Conservation (phyloP, 164 flowering plant species). For the Nymphaea thermarum region DNA sequence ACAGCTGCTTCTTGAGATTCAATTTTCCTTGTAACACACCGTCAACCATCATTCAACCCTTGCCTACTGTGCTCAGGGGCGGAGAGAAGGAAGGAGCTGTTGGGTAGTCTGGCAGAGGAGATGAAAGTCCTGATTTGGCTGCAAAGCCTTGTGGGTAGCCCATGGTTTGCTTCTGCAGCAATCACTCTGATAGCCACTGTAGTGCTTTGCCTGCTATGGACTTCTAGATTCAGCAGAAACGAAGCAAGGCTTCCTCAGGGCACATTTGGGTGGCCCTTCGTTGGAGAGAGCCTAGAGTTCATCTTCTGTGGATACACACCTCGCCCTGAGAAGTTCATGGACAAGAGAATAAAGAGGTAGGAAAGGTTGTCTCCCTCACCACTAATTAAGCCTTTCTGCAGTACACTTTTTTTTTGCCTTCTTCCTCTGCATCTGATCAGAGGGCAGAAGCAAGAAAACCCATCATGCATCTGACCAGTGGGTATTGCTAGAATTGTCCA, state of each 20-base stretch:
- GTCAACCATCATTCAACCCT: too few species aligned
- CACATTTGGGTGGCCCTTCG: constrained; percentile 69
- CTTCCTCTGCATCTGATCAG: neutral
- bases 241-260: constrained; percentile 42
- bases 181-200: constrained; percentile 13
- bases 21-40: neutral
- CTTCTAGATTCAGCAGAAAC: constrained; percentile 2
- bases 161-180: neutral
- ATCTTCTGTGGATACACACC: constrained; percentile 71
- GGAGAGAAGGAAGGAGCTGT: too few species aligned
- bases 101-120: too few species aligned
- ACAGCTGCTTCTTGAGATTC: neutral
- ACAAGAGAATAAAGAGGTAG: constrained; percentile 63
- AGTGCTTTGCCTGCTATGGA: constrained; percentile 17
- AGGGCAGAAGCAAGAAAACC: neutral
- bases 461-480: neutral
- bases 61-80: too few species aligned
- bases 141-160: neutral
- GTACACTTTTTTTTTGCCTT: neutral
- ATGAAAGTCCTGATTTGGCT: too few species aligned
- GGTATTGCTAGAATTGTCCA: neutral
- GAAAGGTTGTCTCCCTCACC: constrained; percentile 10
- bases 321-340: constrained; percentile 79
- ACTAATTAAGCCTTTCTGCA: too few species aligned
- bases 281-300: constrained; percentile 89